phyloP scores from a whole-genome alignment of 225 moss, liverwort and hornwort genomes.

The Thuidium tamariscinum region DNA sequence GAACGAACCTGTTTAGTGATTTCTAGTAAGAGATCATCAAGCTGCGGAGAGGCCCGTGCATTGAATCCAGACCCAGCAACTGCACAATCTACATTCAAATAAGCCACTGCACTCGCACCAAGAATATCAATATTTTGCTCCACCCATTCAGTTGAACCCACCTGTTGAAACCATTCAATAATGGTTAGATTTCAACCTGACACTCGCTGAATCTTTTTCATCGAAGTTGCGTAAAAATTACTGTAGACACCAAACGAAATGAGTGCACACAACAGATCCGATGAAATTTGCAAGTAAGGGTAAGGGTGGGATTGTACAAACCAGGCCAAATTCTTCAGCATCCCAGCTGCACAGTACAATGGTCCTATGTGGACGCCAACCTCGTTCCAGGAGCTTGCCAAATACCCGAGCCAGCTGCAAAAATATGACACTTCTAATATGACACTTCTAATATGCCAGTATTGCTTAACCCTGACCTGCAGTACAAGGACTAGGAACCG shows the following conservation, averaged over 20 bases:
- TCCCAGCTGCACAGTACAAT: constrained; percentile 87
- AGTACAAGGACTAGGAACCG: neutral
- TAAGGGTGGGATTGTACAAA: neutral
- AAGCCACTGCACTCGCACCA: constrained; percentile 55
- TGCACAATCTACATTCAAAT: constrained; percentile 86
- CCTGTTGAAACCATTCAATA: constrained; percentile 26
- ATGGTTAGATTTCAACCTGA: neutral
- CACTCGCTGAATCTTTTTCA: neutral
- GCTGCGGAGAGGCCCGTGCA: constrained; percentile 53
- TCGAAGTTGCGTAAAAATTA: neutral
- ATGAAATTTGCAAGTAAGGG: neutral
- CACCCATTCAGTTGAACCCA: constrained; percentile 95
- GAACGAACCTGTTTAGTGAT: constrained; percentile 58
- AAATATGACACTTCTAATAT: neutral
- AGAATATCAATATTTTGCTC: constrained; percentile 70
- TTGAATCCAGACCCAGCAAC: constrained; percentile 63
- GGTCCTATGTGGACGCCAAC: constrained; percentile 74
- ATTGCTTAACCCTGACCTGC: neutral
- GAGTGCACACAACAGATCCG: neutral
- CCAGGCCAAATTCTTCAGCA: constrained; percentile 85
- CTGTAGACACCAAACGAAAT: neutral
- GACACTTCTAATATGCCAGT: too few relatives aligned
- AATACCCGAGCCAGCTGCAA: constrained; percentile 64
- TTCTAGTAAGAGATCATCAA: constrained; percentile 58
- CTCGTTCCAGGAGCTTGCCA: constrained; percentile 38